Percentiles rank a stretch among this genome's conserved stretches.
Evolutionary conservation across 2,329 filamentous ascomycete species (phyloP).

Genomic region (Stachybotrys chartarum): DNA sequence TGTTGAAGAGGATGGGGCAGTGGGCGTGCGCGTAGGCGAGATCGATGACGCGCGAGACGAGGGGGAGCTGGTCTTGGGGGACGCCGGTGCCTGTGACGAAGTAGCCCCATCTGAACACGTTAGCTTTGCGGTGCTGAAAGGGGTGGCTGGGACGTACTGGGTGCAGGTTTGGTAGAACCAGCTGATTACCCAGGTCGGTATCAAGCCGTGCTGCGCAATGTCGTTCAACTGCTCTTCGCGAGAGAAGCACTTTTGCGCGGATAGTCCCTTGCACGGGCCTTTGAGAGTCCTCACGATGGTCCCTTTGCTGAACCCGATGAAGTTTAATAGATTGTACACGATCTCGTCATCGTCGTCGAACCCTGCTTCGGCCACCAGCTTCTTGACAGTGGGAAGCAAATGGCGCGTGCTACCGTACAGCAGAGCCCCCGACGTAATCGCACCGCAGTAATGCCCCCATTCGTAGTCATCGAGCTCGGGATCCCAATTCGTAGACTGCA

Average conservation of each 20-base stretch:
- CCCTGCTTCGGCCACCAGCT: slow-evolving; percentile 33
- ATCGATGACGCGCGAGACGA: slow-evolving; percentile 65
- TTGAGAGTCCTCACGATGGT: slow-evolving; percentile 18
- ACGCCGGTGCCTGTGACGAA: slow-evolving; percentile 66
- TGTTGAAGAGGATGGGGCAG: slow-evolving; percentile 64
- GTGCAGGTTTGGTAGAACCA: slow-evolving; percentile 51
- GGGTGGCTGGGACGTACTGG: slow-evolving; percentile 27
- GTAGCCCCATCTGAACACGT: slow-evolving; percentile 61
- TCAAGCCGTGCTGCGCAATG: slow-evolving; percentile 9
- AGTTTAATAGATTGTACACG: slow-evolving; percentile 41
- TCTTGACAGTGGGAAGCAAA: slow-evolving; percentile 24
- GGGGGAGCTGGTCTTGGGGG: slow-evolving; percentile 54
- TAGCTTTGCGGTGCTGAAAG: not conserved
- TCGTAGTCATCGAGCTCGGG: slow-evolving; percentile 31
- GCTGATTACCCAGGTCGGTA: slow-evolving; percentile 20
- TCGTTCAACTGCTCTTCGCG: slow-evolving; percentile 12
- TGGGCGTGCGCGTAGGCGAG: slow-evolving; percentile 53
- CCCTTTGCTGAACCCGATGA: slow-evolving; percentile 35
- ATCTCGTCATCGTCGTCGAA: slow-evolving; percentile 31
- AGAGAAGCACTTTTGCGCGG: slow-evolving; percentile 22
- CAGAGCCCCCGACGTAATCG: slow-evolving; percentile 31
- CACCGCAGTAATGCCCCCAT: slow-evolving; percentile 41
- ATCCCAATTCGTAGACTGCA: slow-evolving; percentile 49
- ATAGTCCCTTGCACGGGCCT: slow-evolving; percentile 14
- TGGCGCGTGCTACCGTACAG: slow-evolving; percentile 34